These are phyloP conservation scores for Exophiala bonariae DNA, from an alignment of 2,329 filamentous ascomycete species.

Conservation along the genomic window DNA sequence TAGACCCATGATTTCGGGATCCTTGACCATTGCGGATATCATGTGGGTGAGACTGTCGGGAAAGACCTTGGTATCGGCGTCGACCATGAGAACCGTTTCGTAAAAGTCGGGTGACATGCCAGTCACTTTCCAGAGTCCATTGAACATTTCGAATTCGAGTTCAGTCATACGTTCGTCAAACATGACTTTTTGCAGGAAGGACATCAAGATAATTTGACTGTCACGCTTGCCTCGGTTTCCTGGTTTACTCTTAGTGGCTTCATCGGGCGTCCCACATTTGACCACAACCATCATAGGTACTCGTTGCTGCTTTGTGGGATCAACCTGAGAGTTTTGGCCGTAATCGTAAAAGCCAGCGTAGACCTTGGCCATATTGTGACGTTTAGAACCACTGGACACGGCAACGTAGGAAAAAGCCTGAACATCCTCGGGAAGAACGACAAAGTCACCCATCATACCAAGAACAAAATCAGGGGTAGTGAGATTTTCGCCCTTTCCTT, in stretches of 20 bases:
- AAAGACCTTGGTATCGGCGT: constrained; percentile 98
- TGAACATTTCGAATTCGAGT: constrained; percentile 99
- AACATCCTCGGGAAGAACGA: constrained; percentile 76
- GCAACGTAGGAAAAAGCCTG: constrained; percentile 93
- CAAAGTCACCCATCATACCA: constrained; percentile 91
- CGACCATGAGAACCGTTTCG: constrained; percentile 97
- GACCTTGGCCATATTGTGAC: constrained; percentile 99
- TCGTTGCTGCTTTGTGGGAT: constrained; percentile 85
- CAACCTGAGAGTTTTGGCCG: constrained; percentile 75
- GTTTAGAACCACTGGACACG: constrained; percentile 90
- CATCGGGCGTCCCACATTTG: constrained; percentile 91
- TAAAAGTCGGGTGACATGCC: constrained; percentile 98
- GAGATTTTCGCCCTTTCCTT: constrained; percentile 82
- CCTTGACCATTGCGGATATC: constrained; percentile 98
- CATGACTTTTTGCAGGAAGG: constrained; percentile 99
- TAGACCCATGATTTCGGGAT: constrained; percentile 98
- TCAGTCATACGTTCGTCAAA: constrained; percentile 99
- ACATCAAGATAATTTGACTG: constrained; percentile 99
- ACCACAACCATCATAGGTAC: constrained; percentile 97
- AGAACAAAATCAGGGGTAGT: constrained; percentile 89
- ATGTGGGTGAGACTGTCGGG: constrained; percentile 98
- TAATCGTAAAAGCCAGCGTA: constrained; percentile 99
- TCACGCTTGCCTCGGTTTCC: constrained; percentile 98
- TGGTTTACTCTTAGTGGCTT: constrained; percentile 77
- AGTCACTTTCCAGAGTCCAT: constrained; percentile 96